Evolutionary conservation across 768 basidiomycete genomes (phyloP), one percentile per base, ranked within the genome.

Genomic region (Artomyces pyxidatus): DNA sequence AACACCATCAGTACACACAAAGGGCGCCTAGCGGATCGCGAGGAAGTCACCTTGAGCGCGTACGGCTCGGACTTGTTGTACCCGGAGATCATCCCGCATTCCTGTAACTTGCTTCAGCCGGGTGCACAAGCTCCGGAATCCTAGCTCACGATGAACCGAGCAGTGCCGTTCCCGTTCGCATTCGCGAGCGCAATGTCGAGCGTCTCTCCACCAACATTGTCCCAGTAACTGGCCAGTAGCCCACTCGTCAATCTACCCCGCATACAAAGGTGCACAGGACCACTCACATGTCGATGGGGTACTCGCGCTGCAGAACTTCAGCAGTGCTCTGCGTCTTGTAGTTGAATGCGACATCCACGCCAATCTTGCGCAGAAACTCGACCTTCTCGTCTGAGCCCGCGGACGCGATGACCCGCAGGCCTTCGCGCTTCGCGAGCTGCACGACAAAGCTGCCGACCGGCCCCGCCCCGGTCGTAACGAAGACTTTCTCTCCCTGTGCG

Each of bases 351-450:
- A 82, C 73, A 55, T 88, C 84, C 0, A 78, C 77, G 0, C 83
- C 85, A 19, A 84, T 55, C 3, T 72, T 70, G 43, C 72, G 72
- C 63, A 83, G 42, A 57, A 75, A 83, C 5, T 68, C 61, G 7
- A 88, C 81, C 63, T 89, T 88, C 46, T 83, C 80, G n/a, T 87
- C 83, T 0, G 77, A 75, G 2, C 87, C 83, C 0, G 83, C 81
- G 0, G 80, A 83, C 0, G 76, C 81, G 43, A 89, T 83, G 35
- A 88, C 85, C 56, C 80, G 82, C 32, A 71, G 53, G 0, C 74
- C 74, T 0, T 64, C 61, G 1, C 55, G 55, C 54, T 73, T 72
- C 22, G 73, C 71, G 17, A 74, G 54, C 59, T 75, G 71, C 25
- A 68, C 61, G 39, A 73, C 70, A 14, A 70, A 28, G 3, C 47